Percentiles rank a stretch among this genome's conserved stretches.
Conservation (phyloP, 306 rosid species). For the Crotalaria pallida region DNA sequence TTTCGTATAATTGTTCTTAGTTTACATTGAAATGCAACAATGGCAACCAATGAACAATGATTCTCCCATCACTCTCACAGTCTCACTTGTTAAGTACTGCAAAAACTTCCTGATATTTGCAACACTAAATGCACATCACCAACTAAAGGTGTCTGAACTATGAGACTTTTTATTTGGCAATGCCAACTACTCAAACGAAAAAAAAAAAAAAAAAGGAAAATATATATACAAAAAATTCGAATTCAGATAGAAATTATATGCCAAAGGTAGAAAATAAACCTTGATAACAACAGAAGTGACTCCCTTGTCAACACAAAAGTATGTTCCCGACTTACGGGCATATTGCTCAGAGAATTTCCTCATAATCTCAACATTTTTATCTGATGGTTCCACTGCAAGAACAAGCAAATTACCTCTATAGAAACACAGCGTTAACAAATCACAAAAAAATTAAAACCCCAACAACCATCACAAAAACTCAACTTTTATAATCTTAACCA, state of each 20-base stretch:
- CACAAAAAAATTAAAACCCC: slow-evolving; percentile 17
- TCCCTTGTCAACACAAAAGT: slow-evolving; percentile 92
- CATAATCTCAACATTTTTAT: slow-evolving; percentile 90
- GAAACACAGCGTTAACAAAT: slow-evolving; percentile 1
- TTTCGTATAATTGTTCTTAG: neutral
- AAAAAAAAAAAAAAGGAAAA: neutral
- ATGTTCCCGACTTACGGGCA: slow-evolving; percentile 93
- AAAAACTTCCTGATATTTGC: neutral
- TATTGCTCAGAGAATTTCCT: slow-evolving; percentile 99
- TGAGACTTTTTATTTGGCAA: neutral
- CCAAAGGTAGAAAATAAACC: slow-evolving; percentile 31
- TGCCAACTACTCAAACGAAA: neutral
- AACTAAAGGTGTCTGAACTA: neutral
- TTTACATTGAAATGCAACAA: neutral
- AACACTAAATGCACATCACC: neutral
- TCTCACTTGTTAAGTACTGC: neutral
- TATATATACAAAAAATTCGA: neutral
- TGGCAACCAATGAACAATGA: neutral
- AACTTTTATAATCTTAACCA: neutral
- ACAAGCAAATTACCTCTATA: slow-evolving; percentile 17
- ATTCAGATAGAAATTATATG: neutral
- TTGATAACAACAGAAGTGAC: slow-evolving; percentile 96
- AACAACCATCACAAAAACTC: neutral
- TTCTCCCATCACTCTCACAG: neutral
- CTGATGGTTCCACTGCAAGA: slow-evolving; percentile 87